Base-by-base conservation (phyloP, 2,329 filamentous ascomycete genomes). In the Elsinoe batatas region DNA sequence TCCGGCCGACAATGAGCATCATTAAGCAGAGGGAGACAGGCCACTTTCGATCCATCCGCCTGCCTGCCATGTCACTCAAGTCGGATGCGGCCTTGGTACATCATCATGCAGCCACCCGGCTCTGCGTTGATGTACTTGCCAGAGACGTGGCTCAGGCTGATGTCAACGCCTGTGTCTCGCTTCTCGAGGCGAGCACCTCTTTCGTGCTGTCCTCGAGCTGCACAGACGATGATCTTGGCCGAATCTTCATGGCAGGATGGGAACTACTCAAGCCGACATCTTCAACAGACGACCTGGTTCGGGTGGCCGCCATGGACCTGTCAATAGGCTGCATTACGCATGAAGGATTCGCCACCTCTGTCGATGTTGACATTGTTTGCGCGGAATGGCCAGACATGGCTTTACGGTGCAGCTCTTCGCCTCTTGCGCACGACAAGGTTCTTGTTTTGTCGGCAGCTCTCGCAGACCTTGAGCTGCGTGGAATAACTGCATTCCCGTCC, bases 261-360 rank as follows among this genome's bases (percentile, higher is more conserved):
- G 40, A 44, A 12, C 13, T 44, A 8, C 40, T 44, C n/a, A 17
- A 7, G 5, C 6, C 40, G 13, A 13, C 32, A 15, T 15, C 32
- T 22, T 33, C 15, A 10, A 22, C 47, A 3, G 44, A 49, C 8
- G 10, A 49, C 13, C 44, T 49, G 6, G 33, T 51, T 2, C 12
- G 8, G 13, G 36, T 51, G 2, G 47, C 47, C 8, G 47, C 47
- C 7, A 51, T 51, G 47, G 33, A 51, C 18, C 26, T 51, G 4
- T 5, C 53, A 30, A 33, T 35, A 13, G 32, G 12, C n/a, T 49
- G 44, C 15, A 33, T 3, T 54, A 18, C 62, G 13, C 43, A 61
- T 13, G 38, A 22, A 26, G 59, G 37, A 42, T 46, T 57, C 22
- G 33, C 12, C 12, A 22, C 15, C 11, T 6, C 18, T 15, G 47